Evolutionary conservation across 345 rosid genomes (phyloP), one percentile per base, ranked within the genome.

Genomic region (Linum usitatissimum): DNA sequence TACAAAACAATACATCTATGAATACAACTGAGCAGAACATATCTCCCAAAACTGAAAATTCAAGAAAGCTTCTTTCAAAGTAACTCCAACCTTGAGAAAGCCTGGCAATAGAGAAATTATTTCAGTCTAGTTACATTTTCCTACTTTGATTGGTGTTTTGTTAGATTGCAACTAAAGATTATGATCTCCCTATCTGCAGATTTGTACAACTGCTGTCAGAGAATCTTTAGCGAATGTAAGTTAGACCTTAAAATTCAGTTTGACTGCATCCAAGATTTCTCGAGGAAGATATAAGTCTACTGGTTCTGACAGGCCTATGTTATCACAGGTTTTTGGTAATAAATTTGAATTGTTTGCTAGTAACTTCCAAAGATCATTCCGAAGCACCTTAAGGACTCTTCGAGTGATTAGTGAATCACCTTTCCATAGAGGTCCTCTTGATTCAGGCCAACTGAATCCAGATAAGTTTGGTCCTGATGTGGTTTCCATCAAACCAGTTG

Each of bases 151-250:
- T 13, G 60, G 15, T 42, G 39, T 34, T 42, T 45, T 60, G 13
- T n/a, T 59, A 45, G 51, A 51, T 17, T 31, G 12, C 63, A 18
- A 60, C 55, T 55, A 13, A 60, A 15, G 21, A 2, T 20, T 0
- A 23, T 61, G 55, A 12, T 56, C 3, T 55, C 2, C 75, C 64
- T 57, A 5, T 14, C 5, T 73, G 82, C 86, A 93, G 99, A 79
- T 94, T 30, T 94, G 95, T 72, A 75, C 89, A 68, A 79, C 85
- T 1, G 93, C 88, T 65, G 94, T 86, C 67, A 82, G 73, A 76
- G 97, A 88, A 80, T 86, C 97, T 56, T 76, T 94, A 77, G 83
- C 85, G 75, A 84, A 82, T 86, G 97, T 90, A 83, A 90, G 96
- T 61, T 61, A 60, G 72, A 74, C 65, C 75, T 69, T 67, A 65